Evolutionary conservation across 257 asterid species (phyloP), one percentile per base, ranked within the genome.

Genomic region (Solanum bulbocastanum): DNA sequence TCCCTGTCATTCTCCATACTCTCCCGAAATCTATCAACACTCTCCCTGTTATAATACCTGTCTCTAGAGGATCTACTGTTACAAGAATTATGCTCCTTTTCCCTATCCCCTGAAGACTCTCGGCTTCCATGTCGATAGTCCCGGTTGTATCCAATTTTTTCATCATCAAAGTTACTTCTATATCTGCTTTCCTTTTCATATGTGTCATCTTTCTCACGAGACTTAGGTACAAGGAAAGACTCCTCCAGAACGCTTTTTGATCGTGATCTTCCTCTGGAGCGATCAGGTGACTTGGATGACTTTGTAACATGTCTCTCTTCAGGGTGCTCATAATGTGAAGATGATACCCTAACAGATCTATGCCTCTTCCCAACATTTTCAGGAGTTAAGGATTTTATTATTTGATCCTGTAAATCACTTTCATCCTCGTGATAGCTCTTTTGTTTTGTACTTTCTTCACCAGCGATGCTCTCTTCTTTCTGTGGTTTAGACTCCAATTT

Each of bases 161-260:
- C 98, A 89, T 92, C 97, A 85, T 92, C 94, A 40, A 92, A 90
- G 44, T 89, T 95, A 90, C 71, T 91, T 84, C 83, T 89, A 74
- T 87, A 86, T 84, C 89, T 91, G 86, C 89, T 90, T 62, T 84
- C 95, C 35, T 69, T 72, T 87, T 83, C 84, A 91, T 90, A 83
- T 52, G 88, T 87, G 74, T 92, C 93, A 30, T 92, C 93, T 83
- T 69, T 60, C 30, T 75, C 65, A 18, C 30, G 86, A 23, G 89
- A 75, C 25, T 86, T 87, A 27, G 87, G 90, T 3, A 72, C 76
- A 58, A 49, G 92, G 27, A 95, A 94, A 87, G 89, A 90, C 88
- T 94, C 98, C 18, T 84, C 90, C 74, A 85, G 87, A 89, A 92
- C 89, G 88, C 95, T 95, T 75, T 90, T 90, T 85, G 98, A 95